Evolutionary conservation across 768 basidiomycete genomes (phyloP).

Genomic region (Tricholoma sp.): DNA sequence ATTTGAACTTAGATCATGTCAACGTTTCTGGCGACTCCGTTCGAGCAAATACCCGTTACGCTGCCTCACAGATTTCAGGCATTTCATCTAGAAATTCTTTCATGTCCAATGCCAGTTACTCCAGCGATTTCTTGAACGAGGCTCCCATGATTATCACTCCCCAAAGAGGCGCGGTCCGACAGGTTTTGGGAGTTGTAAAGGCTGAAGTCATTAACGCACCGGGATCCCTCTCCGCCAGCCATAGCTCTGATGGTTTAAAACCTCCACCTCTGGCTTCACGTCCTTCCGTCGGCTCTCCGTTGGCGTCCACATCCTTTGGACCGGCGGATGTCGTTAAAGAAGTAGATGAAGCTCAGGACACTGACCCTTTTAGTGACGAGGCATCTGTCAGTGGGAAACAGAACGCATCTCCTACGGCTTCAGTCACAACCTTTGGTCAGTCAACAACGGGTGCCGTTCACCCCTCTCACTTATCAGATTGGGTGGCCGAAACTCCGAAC

Average conservation of each 20-base stretch:
- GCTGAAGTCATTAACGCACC: slow-evolving; percentile 72
- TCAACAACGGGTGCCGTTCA: slow-evolving; percentile 19
- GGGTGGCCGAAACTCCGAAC: slow-evolving; percentile 33
- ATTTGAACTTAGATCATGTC: slow-evolving; percentile 59
- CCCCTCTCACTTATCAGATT: slow-evolving; percentile 22
- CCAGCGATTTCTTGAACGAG: slow-evolving; percentile 77
- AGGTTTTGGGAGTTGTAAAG: slow-evolving; percentile 72
- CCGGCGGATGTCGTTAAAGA: slow-evolving; percentile 61
- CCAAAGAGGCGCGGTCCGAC: slow-evolving; percentile 55
- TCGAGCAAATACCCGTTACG: slow-evolving; percentile 29
- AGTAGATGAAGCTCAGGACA: slow-evolving; percentile 46
- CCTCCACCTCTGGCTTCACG: slow-evolving; percentile 31
- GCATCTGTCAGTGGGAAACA: slow-evolving; percentile 33
- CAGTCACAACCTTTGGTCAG: slow-evolving; percentile 36
- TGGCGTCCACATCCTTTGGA: slow-evolving; percentile 68
- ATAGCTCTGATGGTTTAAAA: slow-evolving; percentile 36
- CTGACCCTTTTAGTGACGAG: slow-evolving; percentile 65
- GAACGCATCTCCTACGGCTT: slow-evolving; percentile 32
- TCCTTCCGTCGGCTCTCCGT: slow-evolving; percentile 55
- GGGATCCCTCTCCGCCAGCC: slow-evolving; percentile 32
- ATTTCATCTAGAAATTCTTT: slow-evolving; percentile 59
- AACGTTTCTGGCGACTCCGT: slow-evolving; percentile 54
- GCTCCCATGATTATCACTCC: slow-evolving; percentile 80
- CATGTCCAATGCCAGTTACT: slow-evolving; percentile 69
- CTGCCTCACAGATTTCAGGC: slow-evolving; percentile 51